Evolutionary conservation across 2,329 filamentous ascomycete genomes (phyloP), one percentile per base, ranked within the genome.

Genomic region (Cercospora brassicicola): DNA sequence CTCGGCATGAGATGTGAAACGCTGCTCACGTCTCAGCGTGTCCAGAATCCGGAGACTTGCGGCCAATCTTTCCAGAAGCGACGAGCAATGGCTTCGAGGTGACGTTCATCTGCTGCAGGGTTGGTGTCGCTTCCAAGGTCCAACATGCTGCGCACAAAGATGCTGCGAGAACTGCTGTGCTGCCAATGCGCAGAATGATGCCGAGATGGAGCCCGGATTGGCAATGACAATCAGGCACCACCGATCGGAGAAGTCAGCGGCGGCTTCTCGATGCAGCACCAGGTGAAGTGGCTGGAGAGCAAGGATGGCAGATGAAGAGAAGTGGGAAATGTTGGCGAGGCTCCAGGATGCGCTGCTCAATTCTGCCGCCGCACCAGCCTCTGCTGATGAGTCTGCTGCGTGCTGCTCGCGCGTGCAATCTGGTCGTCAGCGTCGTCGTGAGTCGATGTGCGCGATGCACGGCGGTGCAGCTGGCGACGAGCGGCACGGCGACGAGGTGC

Each of bases 1-100:
- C 53, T 57, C 53, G 53, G 53, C 53, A 57, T 20, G 26, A 53
- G n/a, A 57, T 57, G 26, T 57, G 53, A 57, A 57, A 57, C 53
- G 53, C 53, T 10, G 53, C 53, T 57, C 23, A n/a, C 53, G 53
- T 57, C 53, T 57, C 53, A 18, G 26, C 53, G 28, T 33, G 53
- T 31, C 53, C 53, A 31, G 53, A 30, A 8, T 33, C 5, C 15
- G 20, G n/a, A 57, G 53, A 30, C 20, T 28, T 26, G 7, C 53
- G 30, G 26, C 53, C 13, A n/a, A 30, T 31, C 53, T 23, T 56
- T 56, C 53, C 53, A 18, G 53, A 28, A 56, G 53, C 53, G 53
- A 53, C 13, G 9, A 13, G 13, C 23, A 23, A 28, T 31, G 23
- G 53, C 23, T 31, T 15, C 6, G 23, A 13, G 23, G 23, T 57